These are phyloP conservation scores for Penicillium sp. DNA, from an alignment of 2,329 filamentous ascomycete species.

Conservation along the genomic window DNA sequence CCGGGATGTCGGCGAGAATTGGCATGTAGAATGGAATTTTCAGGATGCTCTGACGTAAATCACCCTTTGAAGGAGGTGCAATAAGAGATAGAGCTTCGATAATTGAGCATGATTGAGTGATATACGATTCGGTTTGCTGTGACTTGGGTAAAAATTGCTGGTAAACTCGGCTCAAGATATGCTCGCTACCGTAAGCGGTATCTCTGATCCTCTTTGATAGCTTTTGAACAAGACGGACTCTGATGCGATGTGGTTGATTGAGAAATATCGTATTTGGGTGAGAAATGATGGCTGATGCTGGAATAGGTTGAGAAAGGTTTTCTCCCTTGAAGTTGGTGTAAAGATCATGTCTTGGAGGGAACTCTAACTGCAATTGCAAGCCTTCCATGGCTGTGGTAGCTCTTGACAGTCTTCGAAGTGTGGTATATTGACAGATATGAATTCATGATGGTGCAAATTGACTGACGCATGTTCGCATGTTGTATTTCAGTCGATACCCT, in stretches of 20 bases:
- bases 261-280: neutral
- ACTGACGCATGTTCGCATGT: neutral
- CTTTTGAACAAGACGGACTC: slow-evolving; percentile 2
- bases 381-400: slow-evolving; percentile 1
- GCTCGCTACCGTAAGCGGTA: neutral
- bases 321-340: slow-evolving; percentile 17
- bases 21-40: slow-evolving; percentile 17
- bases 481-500: neutral
- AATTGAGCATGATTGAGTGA: neutral
- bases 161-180: slow-evolving; percentile 2
- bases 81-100: slow-evolving; percentile 4
- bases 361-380: slow-evolving; percentile 4
- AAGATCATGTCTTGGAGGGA: slow-evolving; percentile 12
- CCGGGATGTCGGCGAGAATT: slow-evolving; percentile 10
- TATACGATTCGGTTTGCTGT: neutral
- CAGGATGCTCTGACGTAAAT: slow-evolving; percentile 1
- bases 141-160: neutral
- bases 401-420: neutral
- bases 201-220: neutral
- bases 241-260: neutral
- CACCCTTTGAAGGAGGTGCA: neutral
- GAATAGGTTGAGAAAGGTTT: slow-evolving; percentile 12
- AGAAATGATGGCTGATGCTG: slow-evolving; percentile 3
- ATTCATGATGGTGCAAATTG: neutral
- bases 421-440: too few species aligned